Base-by-base conservation (phyloP, 2,329 filamentous ascomycete genomes). In the Aspergillus neoniger region DNA sequence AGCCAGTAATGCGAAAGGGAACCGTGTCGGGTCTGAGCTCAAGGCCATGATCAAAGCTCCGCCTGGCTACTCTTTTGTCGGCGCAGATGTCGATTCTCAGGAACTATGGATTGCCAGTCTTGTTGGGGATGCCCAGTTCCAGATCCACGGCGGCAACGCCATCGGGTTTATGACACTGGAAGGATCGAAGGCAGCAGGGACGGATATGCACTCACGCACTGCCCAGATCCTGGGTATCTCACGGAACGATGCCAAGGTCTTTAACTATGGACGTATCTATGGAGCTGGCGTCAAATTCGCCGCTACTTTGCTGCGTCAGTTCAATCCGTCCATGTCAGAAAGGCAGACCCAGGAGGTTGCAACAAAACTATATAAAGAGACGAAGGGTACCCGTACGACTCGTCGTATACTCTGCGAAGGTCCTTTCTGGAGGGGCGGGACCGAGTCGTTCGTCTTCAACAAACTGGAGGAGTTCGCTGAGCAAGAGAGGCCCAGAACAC, bases 111-210 rank as follows among this genome's bases (percentile, higher is more conserved):
- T 99, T 70, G 96, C 95, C 3, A 96, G 92, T 75, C 83, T 99
- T 1, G 86, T 99, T 2, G 95, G 95, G 23, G 95, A 99, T 74
- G 91, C 95, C 3, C 92, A 93, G 23, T 99, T 99, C 80, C 90
- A 92, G 71, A 82, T 99, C 1, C 95, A 99, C 68, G 96, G 95
- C 44, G 96, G 95, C 56, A 98, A 97, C 72, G 95, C 96, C 1
- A 91, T 99, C 60, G 95, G 96, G 0, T 99, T 99, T 81, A 99
- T 99, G 96, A 99, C 95, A 0, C 82, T 99, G 1, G 96, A 99
- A 79, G 94, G 95, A 14, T 95, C 92, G 53, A 98, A 99, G 77
- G 88, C 92, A 5, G 92, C 91, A 2, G 94, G 94, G 4, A 99
- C 94, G 0, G 94, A 99, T 75, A 79, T 98, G 58, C 94, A 99